phyloP scores from a whole-genome alignment of 2,329 filamentous ascomycete genomes.

The Dissoconium aciculare region DNA sequence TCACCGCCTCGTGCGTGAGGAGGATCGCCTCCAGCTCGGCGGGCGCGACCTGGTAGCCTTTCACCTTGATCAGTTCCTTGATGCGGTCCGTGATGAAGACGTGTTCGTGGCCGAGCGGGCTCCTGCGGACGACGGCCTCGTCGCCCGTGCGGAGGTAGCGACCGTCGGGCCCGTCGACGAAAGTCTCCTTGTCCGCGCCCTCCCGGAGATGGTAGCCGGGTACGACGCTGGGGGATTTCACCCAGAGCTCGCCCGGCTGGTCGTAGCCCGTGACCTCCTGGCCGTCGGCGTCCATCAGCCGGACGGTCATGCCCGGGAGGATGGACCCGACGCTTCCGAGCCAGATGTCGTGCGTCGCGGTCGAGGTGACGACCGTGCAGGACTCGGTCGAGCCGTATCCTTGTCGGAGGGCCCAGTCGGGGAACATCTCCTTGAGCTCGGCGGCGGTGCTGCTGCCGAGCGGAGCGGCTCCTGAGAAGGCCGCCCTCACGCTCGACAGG shows the following conservation, averaged over 20 bases:
- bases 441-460: constrained; percentile 57
- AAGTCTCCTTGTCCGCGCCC: constrained; percentile 59
- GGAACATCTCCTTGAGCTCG: constrained; percentile 47
- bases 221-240: constrained; percentile 62
- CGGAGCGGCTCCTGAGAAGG: constrained; percentile 68
- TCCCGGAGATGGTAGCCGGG: constrained; percentile 80
- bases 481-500: constrained; percentile 47
- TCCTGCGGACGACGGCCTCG: constrained; percentile 55
- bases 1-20: constrained; percentile 58
- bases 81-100: constrained; percentile 72
- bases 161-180: constrained; percentile 39
- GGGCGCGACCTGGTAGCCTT: constrained; percentile 71
- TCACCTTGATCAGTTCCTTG: constrained; percentile 40
- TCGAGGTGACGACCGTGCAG: constrained; percentile 51
- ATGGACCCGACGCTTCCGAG: constrained; percentile 59
- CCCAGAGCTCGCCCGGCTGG: constrained; percentile 63
- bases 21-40: constrained; percentile 72
- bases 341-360: constrained; percentile 47
- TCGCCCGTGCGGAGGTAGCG: constrained; percentile 71
- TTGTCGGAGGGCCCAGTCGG: constrained; percentile 45
- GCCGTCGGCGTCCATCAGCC: constrained; percentile 53
- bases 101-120: constrained; percentile 58
- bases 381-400: constrained; percentile 69
- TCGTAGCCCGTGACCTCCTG: constrained; percentile 56
- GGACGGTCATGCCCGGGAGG: constrained; percentile 48